Percentiles rank a stretch among this genome's conserved stretches.
phyloP scores from a whole-genome alignment of 306 rosid species.

The Cucurbita ficifolia region DNA sequence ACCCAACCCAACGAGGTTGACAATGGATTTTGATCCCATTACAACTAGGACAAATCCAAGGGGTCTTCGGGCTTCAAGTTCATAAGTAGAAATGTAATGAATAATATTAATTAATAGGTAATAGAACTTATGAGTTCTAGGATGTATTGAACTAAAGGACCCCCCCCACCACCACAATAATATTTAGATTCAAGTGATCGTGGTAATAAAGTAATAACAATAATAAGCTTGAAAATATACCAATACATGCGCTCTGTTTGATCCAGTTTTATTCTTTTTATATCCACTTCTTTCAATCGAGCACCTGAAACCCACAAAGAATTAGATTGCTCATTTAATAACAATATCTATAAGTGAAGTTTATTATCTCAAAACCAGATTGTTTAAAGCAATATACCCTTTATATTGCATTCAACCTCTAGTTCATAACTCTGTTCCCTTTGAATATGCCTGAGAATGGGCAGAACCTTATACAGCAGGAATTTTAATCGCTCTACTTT shows the following conservation, averaged over 20 bases:
- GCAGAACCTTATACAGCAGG: conserved; percentile 40
- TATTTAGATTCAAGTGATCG: background rate
- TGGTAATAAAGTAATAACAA: background rate
- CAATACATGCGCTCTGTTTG: conserved; percentile 46
- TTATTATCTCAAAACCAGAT: background rate
- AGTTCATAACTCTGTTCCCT: conserved; percentile 42
- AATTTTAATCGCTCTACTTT: conserved; percentile 32
- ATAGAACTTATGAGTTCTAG: background rate
- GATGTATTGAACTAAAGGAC: background rate
- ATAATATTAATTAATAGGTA: background rate
- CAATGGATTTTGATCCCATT: background rate
- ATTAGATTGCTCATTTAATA: background rate
- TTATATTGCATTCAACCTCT: conserved; percentile 40
- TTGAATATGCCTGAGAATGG: conserved; percentile 47
- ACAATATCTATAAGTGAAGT: background rate
- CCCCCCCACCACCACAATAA: background rate
- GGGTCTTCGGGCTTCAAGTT: background rate
- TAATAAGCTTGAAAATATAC: conserved; percentile 17
- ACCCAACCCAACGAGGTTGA: background rate
- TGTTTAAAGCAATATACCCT: conserved; percentile 18
- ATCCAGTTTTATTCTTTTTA: conserved; percentile 34
- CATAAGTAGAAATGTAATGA: background rate
- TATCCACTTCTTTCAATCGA: conserved; percentile 30
- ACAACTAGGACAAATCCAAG: background rate
- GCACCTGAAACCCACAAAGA: conserved; percentile 25